These are phyloP conservation scores for Saprolegnia diclina DNA, from an alignment of 352 stramenopile species.

Conservation along the genomic window DNA sequence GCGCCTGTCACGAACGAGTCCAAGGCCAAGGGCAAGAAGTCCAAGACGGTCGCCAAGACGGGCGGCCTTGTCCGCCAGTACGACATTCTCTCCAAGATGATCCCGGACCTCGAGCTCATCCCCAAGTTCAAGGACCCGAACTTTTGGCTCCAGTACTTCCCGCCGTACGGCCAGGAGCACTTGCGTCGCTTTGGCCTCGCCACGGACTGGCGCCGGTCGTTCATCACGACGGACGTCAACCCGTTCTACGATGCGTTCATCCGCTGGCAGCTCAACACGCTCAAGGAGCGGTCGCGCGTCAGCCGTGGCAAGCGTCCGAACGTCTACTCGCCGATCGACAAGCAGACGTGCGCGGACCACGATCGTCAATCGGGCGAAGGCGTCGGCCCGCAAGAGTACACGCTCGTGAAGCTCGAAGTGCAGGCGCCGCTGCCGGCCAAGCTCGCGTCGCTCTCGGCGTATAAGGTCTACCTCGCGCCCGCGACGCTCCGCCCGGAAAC, in stretches of 20 bases:
- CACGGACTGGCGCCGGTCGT: slow-evolving; percentile 97
- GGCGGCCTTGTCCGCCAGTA: slow-evolving; percentile 96
- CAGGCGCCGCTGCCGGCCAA: slow-evolving; percentile 76
- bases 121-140: slow-evolving; percentile 95
- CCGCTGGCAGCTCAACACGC: slow-evolving; percentile 98
- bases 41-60: slow-evolving; percentile 97
- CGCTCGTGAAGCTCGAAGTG: slow-evolving; percentile 96
- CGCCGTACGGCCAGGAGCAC: slow-evolving; percentile 94
- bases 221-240: slow-evolving; percentile 99
- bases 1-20: slow-evolving; percentile 50
- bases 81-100: slow-evolving; percentile 96
- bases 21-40: slow-evolving; percentile 95
- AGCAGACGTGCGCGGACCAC: slow-evolving; percentile 99
- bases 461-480: slow-evolving; percentile 95
- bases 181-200: slow-evolving; percentile 95
- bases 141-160: slow-evolving; percentile 99
- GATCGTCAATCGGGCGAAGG: slow-evolving; percentile 97
- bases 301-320: slow-evolving; percentile 97
- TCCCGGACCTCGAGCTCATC: slow-evolving; percentile 92
- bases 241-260: slow-evolving; percentile 99
- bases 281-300: slow-evolving; percentile 86
- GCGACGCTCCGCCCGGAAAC: slow-evolving; percentile 99
- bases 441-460: slow-evolving; percentile 63
- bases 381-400: slow-evolving; percentile 99
- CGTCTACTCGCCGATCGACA: slow-evolving; percentile 97